These are phyloP conservation scores for Immersiporthe knoxdaviesiana DNA, from an alignment of 2,329 filamentous ascomycete genomes.

Conservation along the genomic window DNA sequence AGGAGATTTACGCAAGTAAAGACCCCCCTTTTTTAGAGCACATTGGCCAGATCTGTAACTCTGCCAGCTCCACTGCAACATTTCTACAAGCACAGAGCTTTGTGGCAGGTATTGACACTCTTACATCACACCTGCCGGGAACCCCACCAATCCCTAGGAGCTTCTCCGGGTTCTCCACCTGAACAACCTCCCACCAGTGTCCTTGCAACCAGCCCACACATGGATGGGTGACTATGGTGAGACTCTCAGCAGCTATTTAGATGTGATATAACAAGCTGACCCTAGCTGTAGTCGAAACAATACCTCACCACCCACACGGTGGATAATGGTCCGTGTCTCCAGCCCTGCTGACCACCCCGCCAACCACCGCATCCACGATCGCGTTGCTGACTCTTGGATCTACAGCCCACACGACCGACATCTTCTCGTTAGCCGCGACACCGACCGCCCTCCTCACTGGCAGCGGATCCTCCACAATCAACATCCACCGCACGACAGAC, in stretches of 20 bases:
- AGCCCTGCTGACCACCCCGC: conserved; percentile 37
- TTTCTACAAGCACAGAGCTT: neutral
- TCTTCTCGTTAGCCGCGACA: conserved; percentile 82
- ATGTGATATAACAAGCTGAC: conserved; percentile 28
- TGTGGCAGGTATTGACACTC: neutral
- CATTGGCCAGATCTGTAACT: neutral
- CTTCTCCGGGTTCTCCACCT: conserved; percentile 16
- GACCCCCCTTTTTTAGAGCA: neutral
- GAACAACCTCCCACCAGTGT: conserved; percentile 32
- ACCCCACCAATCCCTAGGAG: conserved; percentile 21
- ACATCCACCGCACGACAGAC: conserved; percentile 74
- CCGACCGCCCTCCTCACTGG: conserved; percentile 75
- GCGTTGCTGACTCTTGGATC: conserved; percentile 19
- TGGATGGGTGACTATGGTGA: conserved; percentile 48
- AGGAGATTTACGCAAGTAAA: neutral
- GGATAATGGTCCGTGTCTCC: conserved; percentile 68
- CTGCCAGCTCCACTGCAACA: neutral
- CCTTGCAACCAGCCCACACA: conserved; percentile 33
- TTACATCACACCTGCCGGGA: conserved; percentile 25
- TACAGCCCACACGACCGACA: conserved; percentile 78
- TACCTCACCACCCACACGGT: conserved; percentile 92
- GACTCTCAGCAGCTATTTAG: conserved; percentile 15
- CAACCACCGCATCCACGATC: conserved; percentile 26
- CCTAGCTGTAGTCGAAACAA: conserved; percentile 82
- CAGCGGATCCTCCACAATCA: conserved; percentile 81